Conservation (phyloP, 2,329 filamentous ascomycete species). For the Penicillium sp. region DNA sequence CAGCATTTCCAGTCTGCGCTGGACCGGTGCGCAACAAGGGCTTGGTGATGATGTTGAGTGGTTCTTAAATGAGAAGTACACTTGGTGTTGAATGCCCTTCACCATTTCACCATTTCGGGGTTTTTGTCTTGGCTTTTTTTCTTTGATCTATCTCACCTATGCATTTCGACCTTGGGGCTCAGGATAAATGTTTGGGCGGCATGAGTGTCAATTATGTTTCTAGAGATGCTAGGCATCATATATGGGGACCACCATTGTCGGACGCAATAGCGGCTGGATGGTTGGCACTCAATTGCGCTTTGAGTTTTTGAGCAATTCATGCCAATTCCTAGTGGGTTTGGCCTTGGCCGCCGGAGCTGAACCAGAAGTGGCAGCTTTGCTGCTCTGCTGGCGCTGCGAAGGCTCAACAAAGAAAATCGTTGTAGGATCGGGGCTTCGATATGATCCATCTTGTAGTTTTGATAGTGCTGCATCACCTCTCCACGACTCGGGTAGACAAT, state of each 20-base stretch:
- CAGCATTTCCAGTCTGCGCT: constrained; percentile 49
- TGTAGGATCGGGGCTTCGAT: constrained; percentile 36
- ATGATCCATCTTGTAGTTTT: constrained; percentile 35
- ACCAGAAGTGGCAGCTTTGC: constrained; percentile 26
- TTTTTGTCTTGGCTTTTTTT: constrained; percentile 6
- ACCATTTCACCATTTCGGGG: constrained; percentile 2
- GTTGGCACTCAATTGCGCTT: constrained; percentile 29
- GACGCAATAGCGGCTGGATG: constrained; percentile 1
- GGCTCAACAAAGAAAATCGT: constrained; percentile 38
- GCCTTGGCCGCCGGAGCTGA: constrained; percentile 23
- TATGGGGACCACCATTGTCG: constrained; percentile 9
- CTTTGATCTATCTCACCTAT: background rate
- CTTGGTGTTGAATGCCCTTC: constrained; percentile 44
- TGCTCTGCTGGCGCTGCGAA: constrained; percentile 30
- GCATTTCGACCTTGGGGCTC: constrained; percentile 1
- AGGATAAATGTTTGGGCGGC: constrained; percentile 17
- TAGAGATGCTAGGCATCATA: constrained; percentile 20
- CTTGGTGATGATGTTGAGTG: constrained; percentile 45
- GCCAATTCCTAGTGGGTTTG: constrained; percentile 45
- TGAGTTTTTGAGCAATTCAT: constrained; percentile 43
- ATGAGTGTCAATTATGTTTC: constrained; percentile 14
- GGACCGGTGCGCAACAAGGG: constrained; percentile 43
- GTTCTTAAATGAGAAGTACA: constrained; percentile 51
- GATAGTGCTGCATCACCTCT: constrained; percentile 35
- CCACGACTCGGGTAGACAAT: constrained; percentile 46